Evolutionary conservation across 2,329 filamentous ascomycete genomes (phyloP).

Genomic region (Talaromyces islandicus): DNA sequence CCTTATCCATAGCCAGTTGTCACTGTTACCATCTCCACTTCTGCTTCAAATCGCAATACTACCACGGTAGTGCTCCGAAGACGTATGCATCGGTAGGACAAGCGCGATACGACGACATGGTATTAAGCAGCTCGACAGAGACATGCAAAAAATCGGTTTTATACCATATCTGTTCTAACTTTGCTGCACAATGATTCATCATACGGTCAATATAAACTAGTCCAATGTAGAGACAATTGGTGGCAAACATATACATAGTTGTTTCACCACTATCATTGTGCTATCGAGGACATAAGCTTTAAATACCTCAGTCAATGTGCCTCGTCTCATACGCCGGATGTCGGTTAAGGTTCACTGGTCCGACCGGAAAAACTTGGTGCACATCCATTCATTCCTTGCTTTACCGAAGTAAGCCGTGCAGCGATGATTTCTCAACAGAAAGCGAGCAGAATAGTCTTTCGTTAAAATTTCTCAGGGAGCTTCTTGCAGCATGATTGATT

Average conservation of each 20-base stretch:
- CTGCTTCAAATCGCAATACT: neutral
- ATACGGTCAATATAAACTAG: neutral
- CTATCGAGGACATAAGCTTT: neutral
- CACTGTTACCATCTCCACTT: neutral
- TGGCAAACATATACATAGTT: too few relatives aligned
- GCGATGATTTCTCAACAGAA: too few relatives aligned
- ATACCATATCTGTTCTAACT: too few relatives aligned
- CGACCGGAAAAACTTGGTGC: too few relatives aligned
- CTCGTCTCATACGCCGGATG: too few relatives aligned
- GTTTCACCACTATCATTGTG: neutral
- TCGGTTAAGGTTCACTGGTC: neutral
- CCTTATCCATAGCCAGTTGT: neutral
- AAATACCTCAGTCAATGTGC: neutral
- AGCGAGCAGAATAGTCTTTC: neutral
- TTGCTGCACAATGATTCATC: too few relatives aligned
- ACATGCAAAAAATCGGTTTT: neutral
- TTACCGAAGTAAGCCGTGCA: neutral
- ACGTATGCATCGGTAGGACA: neutral
- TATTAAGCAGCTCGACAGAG: neutral
- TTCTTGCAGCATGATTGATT: neutral
- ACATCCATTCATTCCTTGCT: neutral
- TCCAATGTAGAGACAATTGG: neutral
- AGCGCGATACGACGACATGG: neutral
- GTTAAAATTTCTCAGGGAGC: neutral
- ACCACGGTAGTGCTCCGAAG: neutral